Conservation (phyloP, 73 alveolate species). For the Tetrahymena elliotti region DNA sequence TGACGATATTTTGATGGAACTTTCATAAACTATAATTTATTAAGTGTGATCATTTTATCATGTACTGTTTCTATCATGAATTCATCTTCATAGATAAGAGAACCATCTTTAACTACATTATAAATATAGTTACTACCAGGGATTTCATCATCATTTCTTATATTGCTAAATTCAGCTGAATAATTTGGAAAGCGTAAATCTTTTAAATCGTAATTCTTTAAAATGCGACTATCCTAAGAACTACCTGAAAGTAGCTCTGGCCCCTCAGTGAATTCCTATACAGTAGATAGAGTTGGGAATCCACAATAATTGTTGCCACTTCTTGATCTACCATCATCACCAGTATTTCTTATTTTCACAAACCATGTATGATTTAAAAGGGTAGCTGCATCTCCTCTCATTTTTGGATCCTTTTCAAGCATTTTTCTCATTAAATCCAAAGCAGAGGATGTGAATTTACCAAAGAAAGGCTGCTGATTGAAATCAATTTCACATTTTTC, state of each 20-base stretch:
- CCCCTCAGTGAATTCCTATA: slow-evolving; percentile 9
- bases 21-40: slow-evolving; percentile 5
- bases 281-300: slow-evolving; percentile 13
- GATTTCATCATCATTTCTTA: slow-evolving; percentile 6
- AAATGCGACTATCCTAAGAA: neutral
- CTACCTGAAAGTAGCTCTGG: slow-evolving; percentile 17
- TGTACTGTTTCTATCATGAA: slow-evolving; percentile 6
- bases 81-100: slow-evolving; percentile 12
- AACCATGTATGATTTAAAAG: slow-evolving; percentile 46
- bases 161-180: neutral
- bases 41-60: slow-evolving; percentile 7
- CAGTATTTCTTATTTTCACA: slow-evolving; percentile 18
- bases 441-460: slow-evolving; percentile 19
- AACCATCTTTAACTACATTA: neutral
- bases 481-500: slow-evolving; percentile 31
- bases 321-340: slow-evolving; percentile 6
- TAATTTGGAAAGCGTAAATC: neutral
- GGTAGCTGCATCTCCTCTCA: slow-evolving; percentile 25
- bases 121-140: neutral
- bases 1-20: slow-evolving; percentile 28
- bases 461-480: neutral
- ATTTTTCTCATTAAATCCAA: slow-evolving; percentile 24
- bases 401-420: slow-evolving; percentile 43
- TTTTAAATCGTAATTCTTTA: slow-evolving; percentile 1
- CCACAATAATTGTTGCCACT: slow-evolving; percentile 10